phyloP scores from a whole-genome alignment of 805 yeast species.

The Torulaspora microellipsoides region DNA sequence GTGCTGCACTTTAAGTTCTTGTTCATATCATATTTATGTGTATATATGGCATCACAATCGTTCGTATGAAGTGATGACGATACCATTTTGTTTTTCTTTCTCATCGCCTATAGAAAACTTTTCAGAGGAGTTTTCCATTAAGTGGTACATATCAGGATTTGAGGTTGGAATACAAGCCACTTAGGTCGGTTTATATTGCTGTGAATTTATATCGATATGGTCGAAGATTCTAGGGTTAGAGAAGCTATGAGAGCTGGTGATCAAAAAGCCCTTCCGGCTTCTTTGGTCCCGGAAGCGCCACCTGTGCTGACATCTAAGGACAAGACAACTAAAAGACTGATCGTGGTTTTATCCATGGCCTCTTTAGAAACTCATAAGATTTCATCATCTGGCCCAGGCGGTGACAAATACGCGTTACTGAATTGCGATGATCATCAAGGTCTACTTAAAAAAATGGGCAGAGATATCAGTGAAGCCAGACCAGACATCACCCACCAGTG shows the following conservation, averaged over 20 bases:
- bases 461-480: constrained; percentile 96
- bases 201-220: constrained; percentile 33
- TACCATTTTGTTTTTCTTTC: background rate
- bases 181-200: background rate
- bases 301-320: constrained; percentile 75
- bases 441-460: constrained; percentile 86
- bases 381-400: constrained; percentile 69
- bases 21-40: no score
- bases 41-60: no score
- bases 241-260: constrained; percentile 38
- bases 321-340: constrained; percentile 77
- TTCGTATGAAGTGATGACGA: no score
- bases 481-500: constrained; percentile 99
- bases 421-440: constrained; percentile 99
- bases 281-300: constrained; percentile 86
- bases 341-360: constrained; percentile 95
- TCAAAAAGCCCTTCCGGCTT: constrained; percentile 51
- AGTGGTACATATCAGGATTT: background rate
- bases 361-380: constrained; percentile 93
- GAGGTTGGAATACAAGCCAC: background rate
- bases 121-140: constrained; percentile 1
- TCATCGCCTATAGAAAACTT: constrained; percentile 9
- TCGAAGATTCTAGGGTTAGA: constrained; percentile 45
- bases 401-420: constrained; percentile 87
- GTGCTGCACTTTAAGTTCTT: no score